Base-by-base conservation (phyloP, 2,329 filamentous ascomycete genomes). In the Sclerotinia glacialis region DNA sequence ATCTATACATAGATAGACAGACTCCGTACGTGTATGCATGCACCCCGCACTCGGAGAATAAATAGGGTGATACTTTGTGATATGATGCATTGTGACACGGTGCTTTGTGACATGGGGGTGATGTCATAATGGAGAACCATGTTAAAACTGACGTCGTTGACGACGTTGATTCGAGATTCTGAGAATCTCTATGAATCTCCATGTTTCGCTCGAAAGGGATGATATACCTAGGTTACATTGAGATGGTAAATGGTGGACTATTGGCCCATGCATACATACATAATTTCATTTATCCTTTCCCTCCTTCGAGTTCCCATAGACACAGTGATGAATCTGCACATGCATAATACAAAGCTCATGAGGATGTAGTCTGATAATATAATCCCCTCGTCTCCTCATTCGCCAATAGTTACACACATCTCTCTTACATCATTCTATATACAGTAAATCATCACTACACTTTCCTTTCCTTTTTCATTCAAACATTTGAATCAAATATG, bases 101-200 rank as follows among this genome's bases (percentile, higher is more conserved):
- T n/a, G n/a, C n/a, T n/a, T 31, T 49, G 23, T 1, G 49, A 31
- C 28, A 11, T 44, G 34, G 26, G 28, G 11, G 42, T 60, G 58
- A 61, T 61, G 58, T 49, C 58, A 61, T 61, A 9, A 28, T 61
- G 42, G 58, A 34, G 58, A 31, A 37, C 28, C 31, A 61, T 40
- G 42, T 61, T 61, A 49, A 55, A 40, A 55, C 53, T 37, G 31
- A 55, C 53, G 53, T 9, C 12, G 53, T 55, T 31, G 16, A 46
- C 28, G 40, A 21, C 26, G 56, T 21, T 60, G 40, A 3, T 26
- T 31, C 12, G 37, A 40, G 12, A 16, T 40, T 40, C 37, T 16
- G 37, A 40, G 12, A 40, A n/a, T 60, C n/a, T 60, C 8, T 1
- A 31, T 3, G 12, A 40, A n/a, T 60, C n/a, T 60, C 8, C 3